phyloP scores from a whole-genome alignment of 1,284 basidiomycete species.

The Tremellales sp. region DNA sequence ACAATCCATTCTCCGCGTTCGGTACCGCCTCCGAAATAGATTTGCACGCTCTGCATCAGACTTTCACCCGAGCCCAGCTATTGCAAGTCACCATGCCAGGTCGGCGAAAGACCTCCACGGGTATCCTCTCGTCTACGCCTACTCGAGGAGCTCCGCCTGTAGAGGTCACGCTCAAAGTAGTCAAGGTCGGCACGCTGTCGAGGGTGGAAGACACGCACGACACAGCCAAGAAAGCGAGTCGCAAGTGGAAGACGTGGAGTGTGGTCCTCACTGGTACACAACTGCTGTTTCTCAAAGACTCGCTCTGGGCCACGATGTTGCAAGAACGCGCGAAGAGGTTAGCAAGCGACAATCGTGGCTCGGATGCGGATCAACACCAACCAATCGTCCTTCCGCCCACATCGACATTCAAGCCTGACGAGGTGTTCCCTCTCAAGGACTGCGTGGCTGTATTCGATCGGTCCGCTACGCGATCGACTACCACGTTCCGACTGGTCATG shows the following conservation, averaged over 20 bases:
- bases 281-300: conserved; percentile 85
- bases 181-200: conserved; percentile 74
- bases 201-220: conserved; percentile 73
- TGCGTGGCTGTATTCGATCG: conserved; percentile 74
- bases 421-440: conserved; percentile 73
- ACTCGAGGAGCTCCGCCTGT: neutral
- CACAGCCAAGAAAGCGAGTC: conserved; percentile 67
- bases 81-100: conserved; percentile 46
- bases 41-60: conserved; percentile 61
- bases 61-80: conserved; percentile 68
- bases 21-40: conserved; percentile 68
- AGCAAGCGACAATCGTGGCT: too few species aligned
- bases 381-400: conserved; percentile 53
- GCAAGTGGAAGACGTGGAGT: conserved; percentile 86
- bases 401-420: conserved; percentile 75
- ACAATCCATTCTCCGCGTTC: conserved; percentile 70
- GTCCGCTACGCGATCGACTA: conserved; percentile 55
- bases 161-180: conserved; percentile 61
- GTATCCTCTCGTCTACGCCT: conserved; percentile 1
- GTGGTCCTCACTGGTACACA: conserved; percentile 86
- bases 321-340: conserved; percentile 54
- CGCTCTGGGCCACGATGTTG: conserved; percentile 61
- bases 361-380: conserved; percentile 5
- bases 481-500: conserved; percentile 76
- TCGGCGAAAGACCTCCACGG: conserved; percentile 17